phyloP scores from a whole-genome alignment of 75 land plant species.

The Picea sitchensis region DNA sequence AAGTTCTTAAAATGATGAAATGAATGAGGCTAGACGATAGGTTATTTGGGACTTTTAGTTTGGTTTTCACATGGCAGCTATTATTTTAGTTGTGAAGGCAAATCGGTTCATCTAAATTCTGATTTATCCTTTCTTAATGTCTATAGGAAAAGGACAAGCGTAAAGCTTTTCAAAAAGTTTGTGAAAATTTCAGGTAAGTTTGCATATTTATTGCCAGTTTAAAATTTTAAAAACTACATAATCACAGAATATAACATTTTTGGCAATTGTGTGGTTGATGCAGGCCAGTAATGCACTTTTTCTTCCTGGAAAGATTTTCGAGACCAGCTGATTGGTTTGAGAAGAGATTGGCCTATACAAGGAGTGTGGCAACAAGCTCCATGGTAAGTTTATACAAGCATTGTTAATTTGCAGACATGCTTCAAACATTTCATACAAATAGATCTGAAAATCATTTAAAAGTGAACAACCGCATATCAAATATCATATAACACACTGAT shows the following conservation, averaged over 20 bases:
- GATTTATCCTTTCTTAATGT: background rate
- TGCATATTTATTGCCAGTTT: background rate
- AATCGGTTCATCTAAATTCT: background rate
- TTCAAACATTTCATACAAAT: too few relatives aligned
- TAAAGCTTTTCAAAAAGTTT: conserved; percentile 78
- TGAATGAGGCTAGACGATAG: too few relatives aligned
- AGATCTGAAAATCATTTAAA: too few relatives aligned
- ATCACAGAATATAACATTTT: background rate
- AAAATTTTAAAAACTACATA: background rate
- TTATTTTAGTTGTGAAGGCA: background rate
- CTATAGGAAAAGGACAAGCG: conserved; percentile 84
- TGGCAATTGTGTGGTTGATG: conserved; percentile 1
- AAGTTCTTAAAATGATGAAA: too few relatives aligned
- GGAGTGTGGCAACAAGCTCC: conserved; percentile 99
- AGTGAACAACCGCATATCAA: too few relatives aligned
- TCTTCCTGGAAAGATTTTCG: conserved; percentile 88
- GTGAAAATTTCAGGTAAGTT: conserved; percentile 80
- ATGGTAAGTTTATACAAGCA: conserved; percentile 48
- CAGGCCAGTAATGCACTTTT: conserved; percentile 97
- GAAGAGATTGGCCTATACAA: conserved; percentile 85
- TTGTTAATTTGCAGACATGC: too few relatives aligned
- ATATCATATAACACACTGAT: too few relatives aligned
- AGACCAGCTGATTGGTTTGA: conserved; percentile 98
- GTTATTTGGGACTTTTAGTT: too few relatives aligned
- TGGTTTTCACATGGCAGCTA: background rate